Base-by-base conservation (phyloP, 176 grass and related monocot species). In the Carex cristatella region DNA sequence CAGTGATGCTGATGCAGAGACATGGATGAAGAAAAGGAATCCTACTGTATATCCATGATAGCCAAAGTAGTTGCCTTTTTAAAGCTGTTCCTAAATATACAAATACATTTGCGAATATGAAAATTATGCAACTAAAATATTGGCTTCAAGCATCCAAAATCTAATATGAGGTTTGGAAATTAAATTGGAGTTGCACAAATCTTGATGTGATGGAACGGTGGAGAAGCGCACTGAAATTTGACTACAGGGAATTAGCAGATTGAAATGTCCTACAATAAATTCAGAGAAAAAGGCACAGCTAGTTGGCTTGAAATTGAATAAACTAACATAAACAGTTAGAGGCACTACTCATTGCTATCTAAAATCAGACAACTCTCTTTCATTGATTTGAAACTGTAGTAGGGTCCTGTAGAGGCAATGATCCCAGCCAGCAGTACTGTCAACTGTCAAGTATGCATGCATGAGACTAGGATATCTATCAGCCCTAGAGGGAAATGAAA, bases 331-430 rank as follows among this genome's bases (percentile, higher is more conserved):
- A 38, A 81, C 79, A 81, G 79, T 64, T 64, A 81, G 10, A 81
- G 28, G 58, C 31, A 81, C 77, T 33, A 61, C 58, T 63, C 55
- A 63, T 64, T 81, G 79, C 58, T 63, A 33, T 81, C 79, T 81
- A 57, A 62, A 44, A 79, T 58, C 49, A n/a, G 23, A 53, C 30
- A 35, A 79, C 58, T 35, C 40, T 46, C 38, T 72, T 32, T 44
- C 38, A 23, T 23, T 23, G 23, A 23, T 23, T 23, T 23, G 23
- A 23, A 23, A 83, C 81, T 83, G 61, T 83, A 83, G 63, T 83
- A 83, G 63, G 63, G 30, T 69, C 23, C 81, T 68, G 81, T 83
- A 53, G 81, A 49, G 44, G 63, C 81, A 83, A 83, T 56, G 63
- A 83, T 69, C 38, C 33, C 31, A 53, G 9, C 16, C 31, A 53